A percentile compares a stretch with the other conserved stretches of the same genome.
Evolutionary conservation across 2,329 filamentous ascomycete genomes (phyloP).

Genomic region (Fusarium penzigii): DNA sequence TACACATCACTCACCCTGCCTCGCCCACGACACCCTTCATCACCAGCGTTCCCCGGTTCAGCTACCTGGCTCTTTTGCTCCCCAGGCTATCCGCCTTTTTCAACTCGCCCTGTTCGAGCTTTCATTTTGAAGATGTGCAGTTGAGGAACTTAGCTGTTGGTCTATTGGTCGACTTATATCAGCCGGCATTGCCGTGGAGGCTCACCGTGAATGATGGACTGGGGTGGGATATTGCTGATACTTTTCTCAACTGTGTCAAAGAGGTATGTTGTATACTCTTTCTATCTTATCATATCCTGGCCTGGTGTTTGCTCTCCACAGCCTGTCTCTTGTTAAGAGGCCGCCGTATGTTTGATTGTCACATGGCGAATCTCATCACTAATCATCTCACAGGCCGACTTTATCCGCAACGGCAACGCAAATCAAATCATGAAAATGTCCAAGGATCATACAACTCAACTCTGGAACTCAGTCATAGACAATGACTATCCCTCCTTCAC

Average conservation of each 20-base stretch:
- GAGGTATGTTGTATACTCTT: slow-evolving; percentile 45
- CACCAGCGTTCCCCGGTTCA: slow-evolving; percentile 57
- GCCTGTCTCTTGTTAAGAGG: no score
- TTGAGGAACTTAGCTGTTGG: slow-evolving; percentile 56
- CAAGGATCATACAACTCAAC: slow-evolving; percentile 76
- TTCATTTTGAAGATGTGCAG: slow-evolving; percentile 57
- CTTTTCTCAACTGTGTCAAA: slow-evolving; percentile 65
- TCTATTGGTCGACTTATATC: slow-evolving; percentile 58
- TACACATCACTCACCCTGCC: slow-evolving; percentile 54
- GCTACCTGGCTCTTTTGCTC: slow-evolving; percentile 59
- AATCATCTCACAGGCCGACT: slow-evolving; percentile 64
- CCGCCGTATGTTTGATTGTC: no score
- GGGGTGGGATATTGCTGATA: slow-evolving; percentile 62
- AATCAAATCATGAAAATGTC: slow-evolving; percentile 89
- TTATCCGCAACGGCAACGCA: slow-evolving; percentile 82
- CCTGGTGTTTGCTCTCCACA: no score
- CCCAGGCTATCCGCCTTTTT: slow-evolving; percentile 57
- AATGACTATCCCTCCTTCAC: slow-evolving; percentile 75
- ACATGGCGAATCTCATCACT: background rate
- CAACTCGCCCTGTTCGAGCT: slow-evolving; percentile 55
- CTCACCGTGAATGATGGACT: slow-evolving; percentile 55
- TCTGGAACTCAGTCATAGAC: slow-evolving; percentile 80
- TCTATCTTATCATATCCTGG: background rate
- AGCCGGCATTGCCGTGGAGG: slow-evolving; percentile 55
- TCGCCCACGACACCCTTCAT: slow-evolving; percentile 52